Conservation (phyloP, 306 rosid species). For the Vigna trinervia region DNA sequence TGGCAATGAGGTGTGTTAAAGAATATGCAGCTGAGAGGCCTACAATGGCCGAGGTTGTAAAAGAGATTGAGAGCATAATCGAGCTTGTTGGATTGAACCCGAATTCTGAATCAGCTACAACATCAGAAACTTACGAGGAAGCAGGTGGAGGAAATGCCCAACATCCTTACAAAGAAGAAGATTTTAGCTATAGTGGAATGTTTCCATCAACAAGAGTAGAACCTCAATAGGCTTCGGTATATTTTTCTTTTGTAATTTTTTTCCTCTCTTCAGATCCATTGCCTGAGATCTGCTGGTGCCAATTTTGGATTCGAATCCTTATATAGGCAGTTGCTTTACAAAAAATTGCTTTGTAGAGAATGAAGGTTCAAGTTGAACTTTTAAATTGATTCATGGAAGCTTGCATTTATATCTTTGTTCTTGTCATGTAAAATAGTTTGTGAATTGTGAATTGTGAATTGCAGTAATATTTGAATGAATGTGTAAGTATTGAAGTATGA, state of each 20-base stretch:
- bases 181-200: conserved; percentile 53
- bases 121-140: conserved; percentile 54
- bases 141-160: conserved; percentile 1
- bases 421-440: conserved; percentile 38
- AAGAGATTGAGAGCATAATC: conserved; percentile 69
- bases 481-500: conserved; percentile 23
- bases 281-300: conserved; percentile 29
- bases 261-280: conserved; percentile 26
- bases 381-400: background rate
- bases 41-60: conserved; percentile 74
- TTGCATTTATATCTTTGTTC: conserved; percentile 15
- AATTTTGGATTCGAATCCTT: conserved; percentile 36
- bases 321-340: background rate
- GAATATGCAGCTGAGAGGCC: conserved; percentile 69
- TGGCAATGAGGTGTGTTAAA: conserved; percentile 72
- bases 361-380: conserved; percentile 8
- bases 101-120: conserved; percentile 56
- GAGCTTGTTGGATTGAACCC: conserved; percentile 62
- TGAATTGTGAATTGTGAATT: conserved; percentile 32
- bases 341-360: background rate
- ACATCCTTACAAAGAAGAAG: conserved; percentile 52
- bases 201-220: conserved; percentile 54
- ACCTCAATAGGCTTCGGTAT: conserved; percentile 48
- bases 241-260: conserved; percentile 3
- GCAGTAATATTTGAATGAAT: conserved; percentile 42